Evolutionary conservation across 352 stramenopile species (phyloP).

Genomic region (Phytophthora sansomeana): DNA sequence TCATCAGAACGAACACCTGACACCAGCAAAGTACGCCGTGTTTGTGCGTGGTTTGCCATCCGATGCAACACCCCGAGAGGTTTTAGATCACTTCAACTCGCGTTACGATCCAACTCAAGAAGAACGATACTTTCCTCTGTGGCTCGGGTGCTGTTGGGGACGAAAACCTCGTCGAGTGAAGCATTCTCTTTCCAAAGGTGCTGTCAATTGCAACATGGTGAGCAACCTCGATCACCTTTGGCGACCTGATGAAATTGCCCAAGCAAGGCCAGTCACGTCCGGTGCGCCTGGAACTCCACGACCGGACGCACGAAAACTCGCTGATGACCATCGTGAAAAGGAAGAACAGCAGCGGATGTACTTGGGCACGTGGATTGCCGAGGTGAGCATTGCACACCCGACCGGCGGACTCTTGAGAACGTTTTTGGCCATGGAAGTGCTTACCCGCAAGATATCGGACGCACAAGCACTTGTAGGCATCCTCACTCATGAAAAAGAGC

Average conservation of each 20-base stretch:
- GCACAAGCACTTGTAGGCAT: constrained; percentile 60
- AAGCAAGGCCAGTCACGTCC: constrained; percentile 11
- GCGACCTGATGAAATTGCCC: constrained; percentile 13
- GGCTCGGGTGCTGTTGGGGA: constrained; percentile 72
- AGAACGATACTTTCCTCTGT: constrained; percentile 70
- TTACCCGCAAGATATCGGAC: constrained; percentile 68
- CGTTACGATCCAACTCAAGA: constrained; percentile 78
- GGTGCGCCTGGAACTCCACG: background rate
- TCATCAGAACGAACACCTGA: constrained; percentile 81
- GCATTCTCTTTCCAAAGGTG: constrained; percentile 48
- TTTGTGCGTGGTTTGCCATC: constrained; percentile 75
- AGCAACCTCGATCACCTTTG: constrained; percentile 75
- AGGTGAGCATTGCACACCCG: constrained; percentile 83
- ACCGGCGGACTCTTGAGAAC: constrained; percentile 75
- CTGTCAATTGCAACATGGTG: constrained; percentile 57
- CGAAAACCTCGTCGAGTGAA: constrained; percentile 53
- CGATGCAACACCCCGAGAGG: constrained; percentile 69
- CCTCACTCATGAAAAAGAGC: constrained; percentile 59
- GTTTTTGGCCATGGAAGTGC: constrained; percentile 77
- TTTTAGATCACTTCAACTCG: constrained; percentile 79
- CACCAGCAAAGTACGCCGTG: constrained; percentile 83
- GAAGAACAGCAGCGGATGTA: constrained; percentile 58
- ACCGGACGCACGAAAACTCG: background rate
- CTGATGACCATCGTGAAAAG: background rate
- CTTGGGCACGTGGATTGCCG: constrained; percentile 85